Base-by-base conservation (phyloP, 352 stramenopile species). In the Phytophthora citricola region DNA sequence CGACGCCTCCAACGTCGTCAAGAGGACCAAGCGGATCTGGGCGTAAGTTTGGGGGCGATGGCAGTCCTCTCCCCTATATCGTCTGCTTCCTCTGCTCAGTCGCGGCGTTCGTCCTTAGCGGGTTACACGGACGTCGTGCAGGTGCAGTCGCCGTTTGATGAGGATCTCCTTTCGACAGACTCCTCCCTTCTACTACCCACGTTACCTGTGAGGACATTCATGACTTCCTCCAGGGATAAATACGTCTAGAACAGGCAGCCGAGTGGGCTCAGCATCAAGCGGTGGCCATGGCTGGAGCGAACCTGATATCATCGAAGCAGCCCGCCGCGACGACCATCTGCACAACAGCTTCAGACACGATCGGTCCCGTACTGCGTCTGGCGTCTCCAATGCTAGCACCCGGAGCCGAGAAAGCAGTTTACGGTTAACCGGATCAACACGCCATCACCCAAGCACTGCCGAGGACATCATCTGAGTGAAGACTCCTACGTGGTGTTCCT, bases 211-310 rank as follows among this genome's bases (percentile, higher is more conserved):
- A 66, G 40, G 50, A 44, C 57, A 14, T 54, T 66, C 9, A 62
- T 71, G 63, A 24, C 70, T 61, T 62, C 60, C 62, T 41, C 56
- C 48, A 22, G 54, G 27, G 10, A 14, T 52, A 4, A 74, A 55
- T 24, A 34, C 29, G 3, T 44, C 66, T 63, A 67, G 48, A 60
- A 63, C 64, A 4, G 58, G 51, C n/a, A 73, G 64, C 22, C 39
- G 51, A 51, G 46, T 20, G n/a, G 54, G 57, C 7, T 76, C 68
- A 27, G 26, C 39, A 6, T 51, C 57, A 27, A 65, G 58, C 15
- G 65, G 60, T 32, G 76, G 70, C 11, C 76, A 84, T 24, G 76
- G 76, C 1, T 84, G 73, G 76, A 84, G 76, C 46, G 73, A 73
- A 14, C 50, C 70, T 6, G 68, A 76, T 45, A 48, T 63, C 8